Conservation (phyloP, 1,139 yeast genomes). For the Sugiyamaella neomexicana region DNA sequence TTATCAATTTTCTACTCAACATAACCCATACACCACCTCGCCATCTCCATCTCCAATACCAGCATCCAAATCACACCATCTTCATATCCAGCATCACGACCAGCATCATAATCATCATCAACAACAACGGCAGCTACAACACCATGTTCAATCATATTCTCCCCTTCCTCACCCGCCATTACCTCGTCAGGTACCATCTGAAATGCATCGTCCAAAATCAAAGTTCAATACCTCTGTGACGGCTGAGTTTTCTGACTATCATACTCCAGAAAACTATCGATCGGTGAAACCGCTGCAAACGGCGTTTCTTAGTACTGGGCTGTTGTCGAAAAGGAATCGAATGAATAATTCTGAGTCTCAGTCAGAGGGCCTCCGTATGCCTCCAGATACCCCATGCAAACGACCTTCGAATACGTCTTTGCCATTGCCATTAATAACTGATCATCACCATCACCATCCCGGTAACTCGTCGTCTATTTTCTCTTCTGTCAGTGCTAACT, state of each 20-base stretch:
- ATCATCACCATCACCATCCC: neutral
- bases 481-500: constrained; percentile 13
- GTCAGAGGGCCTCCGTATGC: constrained; percentile 25
- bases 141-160: constrained; percentile 2
- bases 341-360: constrained; percentile 27
- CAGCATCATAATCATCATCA: constrained; percentile 2
- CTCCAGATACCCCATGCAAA: constrained; percentile 85
- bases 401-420: constrained; percentile 43
- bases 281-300: constrained; percentile 82
- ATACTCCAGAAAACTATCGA: constrained; percentile 51
- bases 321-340: constrained; percentile 66
- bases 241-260: constrained; percentile 36
- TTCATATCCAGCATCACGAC: constrained; percentile 8
- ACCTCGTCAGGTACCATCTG: constrained; percentile 9
- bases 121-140: neutral
- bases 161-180: constrained; percentile 16
- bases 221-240: constrained; percentile 32
- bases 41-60: constrained; percentile 26
- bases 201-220: constrained; percentile 21
- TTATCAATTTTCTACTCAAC: constrained; percentile 10
- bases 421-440: constrained; percentile 11
- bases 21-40: constrained; percentile 21
- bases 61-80: constrained; percentile 16
- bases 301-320: constrained; percentile 76
- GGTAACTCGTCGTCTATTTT: constrained; percentile 1